Conservation (phyloP, 2,329 filamentous ascomycete genomes). For the Metarhizium humberi region DNA sequence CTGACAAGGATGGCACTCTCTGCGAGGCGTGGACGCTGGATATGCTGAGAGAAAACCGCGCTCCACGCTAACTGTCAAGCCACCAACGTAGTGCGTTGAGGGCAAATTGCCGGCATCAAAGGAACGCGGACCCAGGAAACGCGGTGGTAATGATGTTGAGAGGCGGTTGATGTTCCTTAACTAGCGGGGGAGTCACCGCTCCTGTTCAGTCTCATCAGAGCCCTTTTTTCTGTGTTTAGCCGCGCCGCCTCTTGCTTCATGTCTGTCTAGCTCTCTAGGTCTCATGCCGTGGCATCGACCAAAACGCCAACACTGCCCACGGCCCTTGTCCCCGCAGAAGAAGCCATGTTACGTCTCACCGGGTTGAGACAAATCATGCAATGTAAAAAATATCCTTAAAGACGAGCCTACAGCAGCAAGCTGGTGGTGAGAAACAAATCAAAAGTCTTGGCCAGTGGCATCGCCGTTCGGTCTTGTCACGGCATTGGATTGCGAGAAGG, state of each 20-base stretch:
- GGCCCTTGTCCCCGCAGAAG: not conserved
- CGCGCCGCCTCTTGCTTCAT: not conserved
- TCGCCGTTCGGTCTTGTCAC: not conserved
- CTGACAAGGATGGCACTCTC: not conserved
- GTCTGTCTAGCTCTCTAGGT: too few relatives aligned
- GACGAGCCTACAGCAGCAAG: not conserved
- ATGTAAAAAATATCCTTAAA: not conserved
- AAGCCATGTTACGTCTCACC: not conserved
- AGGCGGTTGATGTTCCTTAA: not conserved
- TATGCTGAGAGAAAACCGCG: not conserved
- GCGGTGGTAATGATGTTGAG: not conserved
- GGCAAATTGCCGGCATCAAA: not conserved
- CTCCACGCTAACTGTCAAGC: conserved; percentile 1
- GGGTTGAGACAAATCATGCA: conserved; percentile 1
- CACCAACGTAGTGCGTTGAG: not conserved
- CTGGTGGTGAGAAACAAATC: not conserved
- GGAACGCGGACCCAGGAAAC: not conserved
- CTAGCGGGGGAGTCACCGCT: not conserved
- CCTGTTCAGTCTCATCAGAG: not conserved
- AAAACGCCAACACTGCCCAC: not conserved
- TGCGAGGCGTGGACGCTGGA: not conserved
- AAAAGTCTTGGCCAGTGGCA: not conserved
- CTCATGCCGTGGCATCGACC: too few relatives aligned
- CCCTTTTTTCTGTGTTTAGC: not conserved
- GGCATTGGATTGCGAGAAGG: not conserved